Percentiles rank a stretch among this genome's conserved stretches.
phyloP scores from a whole-genome alignment of 192 early-diverging fungal genomes.

The Lunasporangiospora selenospora region DNA sequence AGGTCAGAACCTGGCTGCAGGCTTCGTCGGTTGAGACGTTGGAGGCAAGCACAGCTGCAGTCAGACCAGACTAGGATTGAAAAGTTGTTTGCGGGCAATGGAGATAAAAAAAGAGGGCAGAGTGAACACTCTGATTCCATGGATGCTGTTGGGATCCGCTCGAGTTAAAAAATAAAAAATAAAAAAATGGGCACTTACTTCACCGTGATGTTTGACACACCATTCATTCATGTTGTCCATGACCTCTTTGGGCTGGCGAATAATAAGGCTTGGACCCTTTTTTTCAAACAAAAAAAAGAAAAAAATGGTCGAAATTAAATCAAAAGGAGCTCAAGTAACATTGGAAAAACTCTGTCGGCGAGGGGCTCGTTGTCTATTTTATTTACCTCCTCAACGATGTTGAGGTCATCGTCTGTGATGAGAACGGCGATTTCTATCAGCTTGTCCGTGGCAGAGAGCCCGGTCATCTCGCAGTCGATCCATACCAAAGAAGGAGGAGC shows the following conservation, averaged over 20 bases:
- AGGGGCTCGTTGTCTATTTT: no score
- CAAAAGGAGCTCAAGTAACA: no score
- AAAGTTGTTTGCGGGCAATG: no score
- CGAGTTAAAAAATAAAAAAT: background rate
- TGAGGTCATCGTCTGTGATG: slow-evolving; percentile 88
- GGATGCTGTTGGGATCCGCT: background rate
- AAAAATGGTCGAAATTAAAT: background rate
- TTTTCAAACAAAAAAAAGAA: background rate
- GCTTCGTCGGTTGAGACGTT: slow-evolving; percentile 71
- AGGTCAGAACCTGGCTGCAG: slow-evolving; percentile 72
- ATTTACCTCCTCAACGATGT: slow-evolving; percentile 75
- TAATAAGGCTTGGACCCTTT: slow-evolving; percentile 72
- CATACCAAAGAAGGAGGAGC: slow-evolving; percentile 74
- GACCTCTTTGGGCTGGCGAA: slow-evolving; percentile 73
- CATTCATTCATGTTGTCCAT: slow-evolving; percentile 93
- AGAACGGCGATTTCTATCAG: slow-evolving; percentile 92
- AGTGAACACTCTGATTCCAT: no score
- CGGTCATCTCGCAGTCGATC: slow-evolving; percentile 91
- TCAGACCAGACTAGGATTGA: slow-evolving; percentile 77
- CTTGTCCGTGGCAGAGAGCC: slow-evolving; percentile 72
- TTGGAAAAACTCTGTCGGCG: no score
- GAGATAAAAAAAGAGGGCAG: no score
- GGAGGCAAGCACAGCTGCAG: slow-evolving; percentile 72
- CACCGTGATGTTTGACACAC: slow-evolving; percentile 87
- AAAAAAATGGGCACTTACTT: slow-evolving; percentile 48